Conservation (phyloP, 2,329 filamentous ascomycete genomes). For the Atkinsonella hypoxylon region DNA sequence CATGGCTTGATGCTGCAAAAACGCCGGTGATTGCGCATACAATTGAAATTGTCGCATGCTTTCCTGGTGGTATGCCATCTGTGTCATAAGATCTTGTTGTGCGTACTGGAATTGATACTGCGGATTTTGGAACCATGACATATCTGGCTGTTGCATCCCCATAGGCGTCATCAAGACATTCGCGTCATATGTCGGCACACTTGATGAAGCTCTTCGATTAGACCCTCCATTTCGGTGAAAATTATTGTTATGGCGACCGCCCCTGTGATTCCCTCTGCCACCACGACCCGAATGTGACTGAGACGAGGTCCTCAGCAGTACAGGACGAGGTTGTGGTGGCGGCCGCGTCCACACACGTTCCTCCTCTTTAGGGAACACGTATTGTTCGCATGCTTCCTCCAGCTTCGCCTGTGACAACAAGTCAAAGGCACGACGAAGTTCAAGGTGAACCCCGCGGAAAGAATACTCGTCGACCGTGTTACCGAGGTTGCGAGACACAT, state of each 20-base stretch:
- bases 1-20: constrained; percentile 23
- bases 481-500: constrained; percentile 74
- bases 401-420: constrained; percentile 68
- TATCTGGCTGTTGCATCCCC: constrained; percentile 32
- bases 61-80: constrained; percentile 28
- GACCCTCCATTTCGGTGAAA: constrained; percentile 19
- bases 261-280: constrained; percentile 36
- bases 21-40: constrained; percentile 23
- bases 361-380: constrained; percentile 77
- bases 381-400: constrained; percentile 76
- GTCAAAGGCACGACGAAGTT: constrained; percentile 80
- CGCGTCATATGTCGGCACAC: constrained; percentile 37
- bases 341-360: constrained; percentile 48
- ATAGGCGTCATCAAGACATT: constrained; percentile 34
- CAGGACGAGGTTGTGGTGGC: constrained; percentile 39
- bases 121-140: constrained; percentile 35
- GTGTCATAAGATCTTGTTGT: constrained; percentile 27
- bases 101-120: constrained; percentile 29
- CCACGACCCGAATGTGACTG: constrained; percentile 41
- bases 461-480: constrained; percentile 96
- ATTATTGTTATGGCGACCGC: constrained; percentile 34
- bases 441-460: constrained; percentile 80
- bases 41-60: constrained; percentile 23
- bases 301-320: constrained; percentile 48
- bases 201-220: constrained; percentile 41